Evolutionary conservation across 2,329 filamentous ascomycete species (phyloP).

Genomic region (Penicillium sp.): DNA sequence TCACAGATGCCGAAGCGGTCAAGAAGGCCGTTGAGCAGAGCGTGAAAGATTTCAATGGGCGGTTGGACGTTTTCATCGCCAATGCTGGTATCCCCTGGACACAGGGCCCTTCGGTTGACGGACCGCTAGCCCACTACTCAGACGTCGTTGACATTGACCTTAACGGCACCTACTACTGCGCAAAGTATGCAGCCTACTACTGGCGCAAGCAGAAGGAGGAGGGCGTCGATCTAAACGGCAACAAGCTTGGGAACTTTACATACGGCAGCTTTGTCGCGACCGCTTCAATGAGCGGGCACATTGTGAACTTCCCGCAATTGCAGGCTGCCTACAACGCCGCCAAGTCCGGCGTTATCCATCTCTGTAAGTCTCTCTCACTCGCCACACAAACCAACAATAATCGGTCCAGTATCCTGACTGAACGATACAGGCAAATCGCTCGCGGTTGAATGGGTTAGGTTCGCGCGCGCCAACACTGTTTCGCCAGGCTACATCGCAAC

Average conservation of each 20-base stretch:
- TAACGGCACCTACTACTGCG: slow-evolving; percentile 79
- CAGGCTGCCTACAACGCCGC: slow-evolving; percentile 76
- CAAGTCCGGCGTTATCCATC: slow-evolving; percentile 65
- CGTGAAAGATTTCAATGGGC: slow-evolving; percentile 70
- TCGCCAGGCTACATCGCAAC: slow-evolving; percentile 79
- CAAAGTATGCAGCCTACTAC: slow-evolving; percentile 69
- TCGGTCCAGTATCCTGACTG: not conserved
- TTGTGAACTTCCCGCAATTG: slow-evolving; percentile 76
- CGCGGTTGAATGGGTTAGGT: slow-evolving; percentile 77
- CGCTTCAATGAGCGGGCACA: slow-evolving; percentile 77
- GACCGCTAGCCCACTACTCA: slow-evolving; percentile 66
- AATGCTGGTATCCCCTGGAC: slow-evolving; percentile 79
- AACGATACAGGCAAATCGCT: slow-evolving; percentile 63
- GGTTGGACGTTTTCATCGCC: slow-evolving; percentile 78
- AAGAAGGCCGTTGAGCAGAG: slow-evolving; percentile 48
- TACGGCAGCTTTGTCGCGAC: slow-evolving; percentile 78
- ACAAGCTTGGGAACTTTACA: slow-evolving; percentile 63
- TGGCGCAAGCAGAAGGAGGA: slow-evolving; percentile 74
- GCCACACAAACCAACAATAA: slow-evolving; percentile 43
- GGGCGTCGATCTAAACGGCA: slow-evolving; percentile 66
- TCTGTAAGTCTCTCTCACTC: slow-evolving; percentile 41
- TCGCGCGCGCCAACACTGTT: slow-evolving; percentile 73
- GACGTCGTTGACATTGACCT: slow-evolving; percentile 74
- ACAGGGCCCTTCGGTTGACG: slow-evolving; percentile 70
- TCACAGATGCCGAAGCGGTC: slow-evolving; percentile 48